These are phyloP conservation scores for Sicyos baderoa DNA, from an alignment of 306 rosid species.

Conservation along the genomic window DNA sequence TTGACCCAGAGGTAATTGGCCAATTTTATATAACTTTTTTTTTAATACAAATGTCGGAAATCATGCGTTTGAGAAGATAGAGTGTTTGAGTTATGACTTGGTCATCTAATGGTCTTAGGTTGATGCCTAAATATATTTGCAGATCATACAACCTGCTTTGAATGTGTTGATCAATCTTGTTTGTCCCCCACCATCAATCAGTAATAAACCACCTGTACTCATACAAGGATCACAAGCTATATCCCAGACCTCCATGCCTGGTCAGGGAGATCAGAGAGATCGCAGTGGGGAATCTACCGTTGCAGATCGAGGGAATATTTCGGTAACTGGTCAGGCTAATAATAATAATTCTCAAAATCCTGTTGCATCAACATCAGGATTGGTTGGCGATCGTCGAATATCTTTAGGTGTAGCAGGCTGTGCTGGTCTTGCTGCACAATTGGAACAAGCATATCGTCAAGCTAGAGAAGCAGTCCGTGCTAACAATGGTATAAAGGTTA, in stretches of 20 bases:
- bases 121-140: constrained; percentile 27
- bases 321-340: constrained; percentile 28
- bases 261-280: constrained; percentile 61
- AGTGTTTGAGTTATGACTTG: constrained; percentile 1
- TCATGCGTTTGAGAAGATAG: constrained; percentile 12
- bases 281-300: constrained; percentile 53
- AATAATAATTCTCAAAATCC: constrained; percentile 48
- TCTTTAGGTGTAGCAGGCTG: constrained; percentile 83
- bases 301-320: constrained; percentile 43
- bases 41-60: constrained; percentile 13
- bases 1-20: constrained; percentile 76
- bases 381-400: constrained; percentile 96
- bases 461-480: constrained; percentile 93
- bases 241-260: constrained; percentile 14
- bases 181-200: constrained; percentile 97
- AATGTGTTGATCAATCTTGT: constrained; percentile 91
- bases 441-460: constrained; percentile 83
- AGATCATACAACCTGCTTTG: constrained; percentile 93
- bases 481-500: constrained; percentile 90
- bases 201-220: constrained; percentile 62
- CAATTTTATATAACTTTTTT: constrained; percentile 3
- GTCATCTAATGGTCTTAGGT: constrained; percentile 9
- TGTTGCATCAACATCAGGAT: constrained; percentile 55
- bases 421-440: constrained; percentile 87
- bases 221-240: constrained; percentile 1